These are phyloP conservation scores for Ascochyta rabiei DNA, from an alignment of 2,329 filamentous ascomycete genomes.

Conservation along the genomic window DNA sequence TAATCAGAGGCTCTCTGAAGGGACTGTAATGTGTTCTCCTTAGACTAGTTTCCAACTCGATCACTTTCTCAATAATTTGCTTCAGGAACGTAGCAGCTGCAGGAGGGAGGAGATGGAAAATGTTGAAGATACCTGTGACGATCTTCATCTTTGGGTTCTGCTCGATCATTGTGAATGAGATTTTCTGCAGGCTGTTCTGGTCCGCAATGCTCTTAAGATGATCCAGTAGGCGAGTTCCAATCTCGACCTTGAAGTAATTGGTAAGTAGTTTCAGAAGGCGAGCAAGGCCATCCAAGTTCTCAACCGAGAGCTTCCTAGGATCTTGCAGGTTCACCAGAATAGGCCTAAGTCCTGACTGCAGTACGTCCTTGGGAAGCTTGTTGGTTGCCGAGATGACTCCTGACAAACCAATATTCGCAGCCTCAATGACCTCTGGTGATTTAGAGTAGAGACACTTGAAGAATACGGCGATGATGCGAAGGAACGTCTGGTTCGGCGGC, in stretches of 20 bases:
- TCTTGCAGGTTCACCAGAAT: conserved; percentile 98
- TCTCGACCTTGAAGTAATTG: conserved; percentile 99
- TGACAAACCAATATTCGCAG: conserved; percentile 88
- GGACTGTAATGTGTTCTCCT: conserved; percentile 88
- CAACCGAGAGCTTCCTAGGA: conserved; percentile 84
- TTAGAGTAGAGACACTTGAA: conserved; percentile 98
- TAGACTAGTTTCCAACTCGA: conserved; percentile 84
- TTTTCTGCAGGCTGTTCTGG: conserved; percentile 77
- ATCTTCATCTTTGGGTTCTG: conserved; percentile 93
- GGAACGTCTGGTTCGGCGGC: conserved; percentile 67
- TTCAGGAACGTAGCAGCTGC: conserved; percentile 92
- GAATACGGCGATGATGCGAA: conserved; percentile 84
- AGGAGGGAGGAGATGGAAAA: conserved; percentile 93
- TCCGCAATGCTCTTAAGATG: conserved; percentile 93
- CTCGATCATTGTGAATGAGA: conserved; percentile 93
- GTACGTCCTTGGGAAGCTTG: conserved; percentile 90
- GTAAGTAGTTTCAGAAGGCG: conserved; percentile 88
- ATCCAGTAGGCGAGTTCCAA: conserved; percentile 88
- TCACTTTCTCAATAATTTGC: conserved; percentile 84
- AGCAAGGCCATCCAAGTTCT: conserved; percentile 88
- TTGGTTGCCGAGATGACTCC: conserved; percentile 86
- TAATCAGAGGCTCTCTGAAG: conserved; percentile 87
- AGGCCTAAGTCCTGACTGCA: conserved; percentile 91
- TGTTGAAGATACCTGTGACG: conserved; percentile 91
- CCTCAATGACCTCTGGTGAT: conserved; percentile 88